Evolutionary conservation across 305 asterid genomes (phyloP).

Genomic region (Solanum chacoense): DNA sequence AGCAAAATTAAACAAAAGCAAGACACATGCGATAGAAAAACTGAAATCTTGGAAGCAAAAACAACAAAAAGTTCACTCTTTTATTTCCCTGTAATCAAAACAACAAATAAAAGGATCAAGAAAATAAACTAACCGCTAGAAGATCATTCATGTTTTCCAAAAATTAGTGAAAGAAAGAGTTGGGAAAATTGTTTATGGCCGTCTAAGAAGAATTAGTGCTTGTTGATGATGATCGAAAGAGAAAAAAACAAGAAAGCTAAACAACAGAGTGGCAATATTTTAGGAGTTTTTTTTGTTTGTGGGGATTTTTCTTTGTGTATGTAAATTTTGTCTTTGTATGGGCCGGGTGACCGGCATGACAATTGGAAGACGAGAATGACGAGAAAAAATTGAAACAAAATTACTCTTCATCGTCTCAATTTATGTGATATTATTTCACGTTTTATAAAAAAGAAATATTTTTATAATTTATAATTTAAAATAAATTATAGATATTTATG

Average conservation of each 20-base stretch:
- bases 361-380: constrained; percentile 13
- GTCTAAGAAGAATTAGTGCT: neutral
- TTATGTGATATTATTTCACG: no score
- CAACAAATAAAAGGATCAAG: neutral
- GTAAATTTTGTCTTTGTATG: neutral
- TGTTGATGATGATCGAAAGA: neutral
- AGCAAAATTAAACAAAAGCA: neutral
- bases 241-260: neutral
- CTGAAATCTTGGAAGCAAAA: neutral
- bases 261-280: neutral
- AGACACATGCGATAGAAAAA: neutral
- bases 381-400: neutral
- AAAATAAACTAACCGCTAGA: constrained; percentile 42
- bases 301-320: neutral
- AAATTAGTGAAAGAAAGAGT: neutral
- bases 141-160: constrained; percentile 51
- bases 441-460: no score
- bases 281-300: neutral
- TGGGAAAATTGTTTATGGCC: neutral
- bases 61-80: neutral
- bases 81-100: neutral
- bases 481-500: no score
- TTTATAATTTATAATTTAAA: no score
- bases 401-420: fast-evolving
- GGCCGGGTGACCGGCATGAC: constrained; percentile 6